Conservation (phyloP, 1,284 basidiomycete species). For the Ustilago crameri region DNA sequence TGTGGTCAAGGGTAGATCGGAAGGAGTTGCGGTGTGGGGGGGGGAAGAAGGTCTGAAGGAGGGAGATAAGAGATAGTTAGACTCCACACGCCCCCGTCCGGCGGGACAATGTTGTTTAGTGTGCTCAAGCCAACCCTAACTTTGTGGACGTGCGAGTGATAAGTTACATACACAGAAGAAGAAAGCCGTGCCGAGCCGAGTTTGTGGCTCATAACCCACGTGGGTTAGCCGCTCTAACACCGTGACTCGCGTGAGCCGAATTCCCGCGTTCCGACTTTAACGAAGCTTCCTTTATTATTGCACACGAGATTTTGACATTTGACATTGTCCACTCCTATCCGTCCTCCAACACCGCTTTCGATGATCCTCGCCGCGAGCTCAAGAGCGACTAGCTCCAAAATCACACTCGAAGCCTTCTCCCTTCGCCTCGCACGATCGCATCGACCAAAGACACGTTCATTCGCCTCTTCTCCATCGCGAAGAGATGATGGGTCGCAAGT, state of each 20-base stretch:
- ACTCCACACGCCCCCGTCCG: background rate
- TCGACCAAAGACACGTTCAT: background rate
- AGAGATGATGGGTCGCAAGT: background rate
- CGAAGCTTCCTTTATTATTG: too few relatives aligned
- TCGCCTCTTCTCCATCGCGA: background rate
- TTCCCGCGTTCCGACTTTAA: slow-evolving; percentile 3
- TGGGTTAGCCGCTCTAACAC: slow-evolving; percentile 4
- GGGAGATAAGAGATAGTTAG: background rate
- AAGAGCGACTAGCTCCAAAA: slow-evolving; percentile 23
- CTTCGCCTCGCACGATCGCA: background rate
- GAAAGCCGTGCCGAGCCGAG: background rate
- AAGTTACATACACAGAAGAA: background rate
- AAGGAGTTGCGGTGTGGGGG: background rate
- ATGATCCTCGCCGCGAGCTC: slow-evolving; percentile 8
- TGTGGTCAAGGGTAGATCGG: background rate
- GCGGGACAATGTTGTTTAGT: background rate
- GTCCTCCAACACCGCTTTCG: background rate
- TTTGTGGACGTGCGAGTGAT: too few relatives aligned
- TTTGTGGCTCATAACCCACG: background rate
- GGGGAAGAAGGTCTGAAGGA: background rate
- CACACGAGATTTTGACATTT: background rate
- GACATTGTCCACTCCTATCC: background rate
- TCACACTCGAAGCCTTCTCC: slow-evolving; percentile 20
- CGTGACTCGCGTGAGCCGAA: too few relatives aligned
- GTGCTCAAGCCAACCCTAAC: slow-evolving; percentile 1